Evolutionary conservation across 371 early-diverging fungal species (phyloP).

Genomic region (Haplosporangium sp.): DNA sequence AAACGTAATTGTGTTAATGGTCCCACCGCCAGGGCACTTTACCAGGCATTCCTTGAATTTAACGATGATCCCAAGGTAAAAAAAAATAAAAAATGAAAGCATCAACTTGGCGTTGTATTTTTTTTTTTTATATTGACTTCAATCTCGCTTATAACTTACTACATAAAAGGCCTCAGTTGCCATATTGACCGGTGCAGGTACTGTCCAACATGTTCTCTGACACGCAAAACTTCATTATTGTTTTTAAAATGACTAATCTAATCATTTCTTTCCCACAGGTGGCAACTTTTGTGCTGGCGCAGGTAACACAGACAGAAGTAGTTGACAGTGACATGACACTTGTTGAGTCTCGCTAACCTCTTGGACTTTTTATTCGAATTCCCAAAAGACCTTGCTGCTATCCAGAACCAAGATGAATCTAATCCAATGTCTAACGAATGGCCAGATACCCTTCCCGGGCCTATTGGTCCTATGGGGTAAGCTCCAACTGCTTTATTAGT

Average conservation of each 20-base stretch:
- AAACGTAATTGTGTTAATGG: constrained; percentile 60
- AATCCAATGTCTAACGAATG: constrained; percentile 48
- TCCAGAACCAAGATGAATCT: constrained; percentile 45
- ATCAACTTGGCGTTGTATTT: no score
- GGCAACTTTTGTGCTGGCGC: constrained; percentile 62
- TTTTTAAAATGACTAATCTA: no score
- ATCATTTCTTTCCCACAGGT: constrained; percentile 16
- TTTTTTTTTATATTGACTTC: not conserved
- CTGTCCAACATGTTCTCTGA: not conserved
- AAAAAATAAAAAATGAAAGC: constrained; percentile 11
- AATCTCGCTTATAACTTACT: no score
- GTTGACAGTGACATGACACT: not conserved
- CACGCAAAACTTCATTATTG: not conserved
- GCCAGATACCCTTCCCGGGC: constrained; percentile 48
- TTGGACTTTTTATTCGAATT: not conserved
- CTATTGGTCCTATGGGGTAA: constrained; percentile 60
- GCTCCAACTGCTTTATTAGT: not conserved
- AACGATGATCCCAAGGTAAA: constrained; percentile 52
- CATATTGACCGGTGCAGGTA: constrained; percentile 59
- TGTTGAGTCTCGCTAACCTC: not conserved
- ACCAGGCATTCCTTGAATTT: constrained; percentile 58
- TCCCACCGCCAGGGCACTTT: constrained; percentile 50
- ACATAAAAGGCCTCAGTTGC: constrained; percentile 52
- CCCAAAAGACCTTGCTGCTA: constrained; percentile 37
- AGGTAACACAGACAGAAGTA: constrained; percentile 5